Base-by-base conservation (phyloP, 2,329 filamentous ascomycete genomes). In the Knoxdaviesia proteae region DNA sequence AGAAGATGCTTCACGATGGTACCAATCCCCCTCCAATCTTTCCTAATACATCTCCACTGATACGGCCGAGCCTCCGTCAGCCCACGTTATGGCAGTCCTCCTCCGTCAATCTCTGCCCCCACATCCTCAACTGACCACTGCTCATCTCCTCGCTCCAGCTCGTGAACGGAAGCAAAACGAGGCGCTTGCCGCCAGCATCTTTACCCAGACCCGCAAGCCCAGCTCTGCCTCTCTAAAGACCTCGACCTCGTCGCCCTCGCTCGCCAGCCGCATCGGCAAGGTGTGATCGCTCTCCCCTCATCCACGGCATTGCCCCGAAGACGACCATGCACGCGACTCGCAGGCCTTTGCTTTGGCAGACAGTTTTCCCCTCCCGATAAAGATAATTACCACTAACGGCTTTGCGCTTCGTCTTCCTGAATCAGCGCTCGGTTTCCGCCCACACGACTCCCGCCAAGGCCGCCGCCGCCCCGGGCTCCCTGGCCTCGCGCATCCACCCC, bases 101-200 rank as follows among this genome's bases (percentile, higher is more conserved):
- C 20, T 33, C 11, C 7, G 9, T 30, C 34, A 32, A 9, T 34
- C 29, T 38, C 38, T 46, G 43, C 35, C 39, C 36, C 41, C 35
- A 32, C 37, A 30, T 34, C 10, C 32, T 36, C 29, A 29, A 31
- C 32, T 7, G 4, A 41, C 20, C 29, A 11, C n/a, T 34, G 32
- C 31, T 31, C 11, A 31, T 43, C 11, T 31, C 20, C 37, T 30
- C 20, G 32, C 20, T 38, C 10, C 50, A 74, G 73, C 66, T 47
- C 77, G 79, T 47, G 69, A 80, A 56, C 73, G 75, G 56, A 80
- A 80, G 61, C 77, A 75, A 61, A 77, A 80, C 51, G 73, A 81
- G 54, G 67, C 63, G 3, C 69, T 84, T n/a, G 81, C 81, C 32
- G 68, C 79, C 51, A 68, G 71, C 54, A 83, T 87, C 53, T 78